Base-by-base conservation (phyloP, 1,139 yeast genomes). In the Arxiozyma bovina region DNA sequence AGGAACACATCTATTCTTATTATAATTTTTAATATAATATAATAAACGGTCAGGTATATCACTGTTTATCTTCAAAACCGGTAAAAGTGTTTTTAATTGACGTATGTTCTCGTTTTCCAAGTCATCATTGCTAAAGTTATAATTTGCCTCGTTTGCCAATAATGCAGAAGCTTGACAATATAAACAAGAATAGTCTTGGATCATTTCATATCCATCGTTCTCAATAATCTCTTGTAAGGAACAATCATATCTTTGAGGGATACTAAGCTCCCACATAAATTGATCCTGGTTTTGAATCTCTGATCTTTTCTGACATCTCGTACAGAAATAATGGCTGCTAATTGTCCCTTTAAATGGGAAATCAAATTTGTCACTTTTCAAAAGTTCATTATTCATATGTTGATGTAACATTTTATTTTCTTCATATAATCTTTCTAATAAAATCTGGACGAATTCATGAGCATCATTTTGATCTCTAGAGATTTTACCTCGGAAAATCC, bases 391-490 rank as follows among this genome's bases (percentile, higher is more conserved):
- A 34, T 55, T 43, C 57, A 58, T 8, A 55, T 63, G 52, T 61
- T 70, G 51, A 70, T 69, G 57, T 45, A 82, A 63, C 47, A 73
- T 71, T 15, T 74, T 66, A 61, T 80, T 77, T 66, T 91, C 97
- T 57, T 77, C 79, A 55, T 86, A 85, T 54, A 91, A 73, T 0
- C 94, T 85, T 64, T 91, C 96, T 48, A 90, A 73, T 42, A 91
- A 77, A 54, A 88, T 70, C 65, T 88, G 96, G 40, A 93, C 79
- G 58, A 93, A 76, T 65, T 93, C 99, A 62, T 93, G 98, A 0
- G 98, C 96, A 72, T 91, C 98, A 63, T 91, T 96, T 70, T 93
- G 99, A 47, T 81, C 80, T 41, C 90, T 74, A 1, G 96, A 84
- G 40, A 93, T 84, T 61, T 81, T 82, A 7, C 91, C 84, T 56